Base-by-base conservation (phyloP, 805 yeast species). In the Monosporozyma yasuniensis region DNA sequence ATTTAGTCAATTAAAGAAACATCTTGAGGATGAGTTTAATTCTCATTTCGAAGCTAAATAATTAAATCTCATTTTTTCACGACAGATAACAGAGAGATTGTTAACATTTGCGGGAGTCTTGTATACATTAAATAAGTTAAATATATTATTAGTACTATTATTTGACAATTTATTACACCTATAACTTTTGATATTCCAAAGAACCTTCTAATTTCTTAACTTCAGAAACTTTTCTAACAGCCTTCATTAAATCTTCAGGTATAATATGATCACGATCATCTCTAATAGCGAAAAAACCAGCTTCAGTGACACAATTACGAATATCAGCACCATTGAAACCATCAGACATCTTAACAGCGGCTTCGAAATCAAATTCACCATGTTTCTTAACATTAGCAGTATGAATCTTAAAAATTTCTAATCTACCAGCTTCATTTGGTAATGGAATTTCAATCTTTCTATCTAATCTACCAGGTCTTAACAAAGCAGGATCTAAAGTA, bases 271-370 rank as follows among this genome's bases (percentile, higher is more conserved):
- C 97, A 62, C 99, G 82, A 66, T 93, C 99, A 64, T 93, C 97
- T 72, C 99, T 81, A 60, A 93, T 93, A 48, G 99, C 98, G 60
- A 90, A 88, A 72, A 93, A 93, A 2, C 99, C 99, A 25, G 97
- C 96, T 72, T 91, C 99, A n/a, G 99, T 91, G 32, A 90, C 78
- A 52, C 93, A 96, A 66, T 91, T 91, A 69, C 99, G 82, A 60
- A 91, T 84, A 76, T 91, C 99, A 5, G 98, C 98, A 73, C 99
- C 99, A 70, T 91, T 91, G 72, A 93, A 93, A 2, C 98, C 98
- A 71, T 91, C 99, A 68, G 95, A 85, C 98, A 93, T 93, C 73
- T 93, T 93, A 38, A 91, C 98, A 34, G 88, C 85, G 14, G 96
- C 95, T 72, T 93, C 98, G 61, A 87, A 89, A 72, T 93, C 99